phyloP scores from a whole-genome alignment of 345 rosid species.

The Kernera saxatilis region DNA sequence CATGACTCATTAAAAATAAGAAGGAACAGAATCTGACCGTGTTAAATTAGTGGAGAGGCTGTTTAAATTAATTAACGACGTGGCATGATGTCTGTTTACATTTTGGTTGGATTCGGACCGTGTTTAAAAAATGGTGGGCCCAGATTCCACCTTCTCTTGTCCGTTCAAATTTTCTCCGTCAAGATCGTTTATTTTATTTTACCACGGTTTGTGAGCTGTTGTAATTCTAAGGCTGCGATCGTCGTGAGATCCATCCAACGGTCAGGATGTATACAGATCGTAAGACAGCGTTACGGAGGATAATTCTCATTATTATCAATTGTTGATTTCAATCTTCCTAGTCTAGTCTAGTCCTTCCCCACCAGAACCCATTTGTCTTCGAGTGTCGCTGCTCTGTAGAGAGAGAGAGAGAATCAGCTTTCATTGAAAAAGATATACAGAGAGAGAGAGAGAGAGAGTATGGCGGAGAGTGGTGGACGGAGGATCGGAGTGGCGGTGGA shows the following conservation, averaged over 20 bases:
- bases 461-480: constrained; percentile 45
- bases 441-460: constrained; percentile 7
- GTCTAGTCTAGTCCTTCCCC: background rate
- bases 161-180: background rate
- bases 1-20: background rate
- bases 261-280: background rate
- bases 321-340: background rate
- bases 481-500: constrained; percentile 83
- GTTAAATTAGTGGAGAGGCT: background rate
- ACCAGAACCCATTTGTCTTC: background rate
- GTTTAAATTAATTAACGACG: background rate
- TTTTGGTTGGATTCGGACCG: background rate
- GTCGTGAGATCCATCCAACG: background rate
- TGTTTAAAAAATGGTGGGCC: background rate
- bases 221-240: background rate
- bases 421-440: background rate
- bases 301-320: background rate
- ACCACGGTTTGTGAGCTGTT: constrained; percentile 2
- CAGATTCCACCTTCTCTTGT: background rate
- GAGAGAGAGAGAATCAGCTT: background rate
- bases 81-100: constrained; percentile 1
- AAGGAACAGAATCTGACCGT: background rate
- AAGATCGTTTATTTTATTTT: constrained; percentile 2
- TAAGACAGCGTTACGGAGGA: background rate
- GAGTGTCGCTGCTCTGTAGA: background rate